Conservation (phyloP, 306 rosid species). For the Quercus glauca region DNA sequence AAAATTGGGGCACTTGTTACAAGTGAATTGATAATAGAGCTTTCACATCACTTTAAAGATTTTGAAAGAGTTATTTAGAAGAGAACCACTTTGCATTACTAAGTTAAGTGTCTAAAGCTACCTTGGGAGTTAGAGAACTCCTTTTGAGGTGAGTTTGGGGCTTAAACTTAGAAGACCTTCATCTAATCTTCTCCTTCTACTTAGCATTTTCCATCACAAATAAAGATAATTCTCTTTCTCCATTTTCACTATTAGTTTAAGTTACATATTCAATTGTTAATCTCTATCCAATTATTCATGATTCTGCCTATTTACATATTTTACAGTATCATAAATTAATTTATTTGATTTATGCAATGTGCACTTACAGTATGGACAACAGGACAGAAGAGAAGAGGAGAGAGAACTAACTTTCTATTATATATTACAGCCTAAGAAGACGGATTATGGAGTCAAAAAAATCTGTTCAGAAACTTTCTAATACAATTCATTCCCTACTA, state of each 20-base stretch:
- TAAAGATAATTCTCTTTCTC: too few relatives aligned
- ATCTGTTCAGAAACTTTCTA: slow-evolving; percentile 26
- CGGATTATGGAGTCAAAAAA: slow-evolving; percentile 29
- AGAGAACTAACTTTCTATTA: neutral
- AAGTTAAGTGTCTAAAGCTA: too few relatives aligned
- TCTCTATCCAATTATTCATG: neutral
- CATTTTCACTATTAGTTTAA: too few relatives aligned
- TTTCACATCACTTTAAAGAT: neutral
- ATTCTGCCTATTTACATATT: neutral
- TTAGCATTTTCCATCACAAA: too few relatives aligned
- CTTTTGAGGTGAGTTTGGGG: too few relatives aligned
- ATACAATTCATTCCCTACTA: slow-evolving; percentile 33
- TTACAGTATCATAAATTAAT: neutral
- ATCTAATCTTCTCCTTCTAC: too few relatives aligned
- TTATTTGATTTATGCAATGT: neutral
- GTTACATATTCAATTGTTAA: too few relatives aligned
- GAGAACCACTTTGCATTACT: neutral
- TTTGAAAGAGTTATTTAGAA: neutral
- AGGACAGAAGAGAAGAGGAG: neutral
- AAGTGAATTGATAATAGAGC: neutral
- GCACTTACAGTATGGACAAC: neutral
- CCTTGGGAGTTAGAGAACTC: too few relatives aligned
- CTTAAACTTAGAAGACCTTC: too few relatives aligned
- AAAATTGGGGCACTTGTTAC: neutral
- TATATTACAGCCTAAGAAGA: slow-evolving; percentile 1